Conservation (phyloP, 768 basidiomycete genomes). For the Boletus pseudo-olivaceus region DNA sequence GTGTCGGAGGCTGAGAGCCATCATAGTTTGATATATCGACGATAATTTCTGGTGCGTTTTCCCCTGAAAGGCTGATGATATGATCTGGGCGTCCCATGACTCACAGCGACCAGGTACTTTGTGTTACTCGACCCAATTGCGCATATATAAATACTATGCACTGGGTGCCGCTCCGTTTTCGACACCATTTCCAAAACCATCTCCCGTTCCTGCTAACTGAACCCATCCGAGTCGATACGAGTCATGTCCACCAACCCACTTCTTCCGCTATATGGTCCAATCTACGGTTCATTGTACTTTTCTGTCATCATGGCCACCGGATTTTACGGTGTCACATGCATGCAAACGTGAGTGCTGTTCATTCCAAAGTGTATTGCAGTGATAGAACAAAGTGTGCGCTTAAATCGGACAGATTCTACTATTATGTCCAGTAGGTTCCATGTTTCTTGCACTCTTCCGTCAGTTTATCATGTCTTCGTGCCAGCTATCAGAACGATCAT, state of each 20-base stretch:
- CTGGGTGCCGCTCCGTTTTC: no score
- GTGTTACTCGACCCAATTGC: no score
- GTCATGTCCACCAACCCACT: not conserved
- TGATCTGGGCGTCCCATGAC: no score
- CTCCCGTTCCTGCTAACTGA: not conserved
- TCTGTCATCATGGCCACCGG: not conserved
- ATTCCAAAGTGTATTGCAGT: not conserved
- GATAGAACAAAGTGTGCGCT: not conserved
- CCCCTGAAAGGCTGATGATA: no score
- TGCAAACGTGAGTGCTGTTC: constrained; percentile 9
- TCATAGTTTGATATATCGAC: no score
- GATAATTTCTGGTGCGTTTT: no score
- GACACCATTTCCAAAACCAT: no score
- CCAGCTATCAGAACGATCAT: constrained; percentile 10
- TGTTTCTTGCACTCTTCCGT: not conserved
- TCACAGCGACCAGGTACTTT: no score
- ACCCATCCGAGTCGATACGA: not conserved
- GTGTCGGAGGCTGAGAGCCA: no score
- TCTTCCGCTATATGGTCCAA: not conserved
- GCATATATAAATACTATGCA: no score
- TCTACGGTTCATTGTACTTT: constrained; percentile 6
- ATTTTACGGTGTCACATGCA: constrained; percentile 7
- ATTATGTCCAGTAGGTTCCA: constrained; percentile 6
- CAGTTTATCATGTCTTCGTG: not conserved
- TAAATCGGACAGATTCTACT: constrained; percentile 5